Percentiles rank a stretch among this genome's conserved stretches.
These are phyloP conservation scores for Aspergillus sp. DNA, from an alignment of 2,329 filamentous ascomycete species.

Conservation along the genomic window DNA sequence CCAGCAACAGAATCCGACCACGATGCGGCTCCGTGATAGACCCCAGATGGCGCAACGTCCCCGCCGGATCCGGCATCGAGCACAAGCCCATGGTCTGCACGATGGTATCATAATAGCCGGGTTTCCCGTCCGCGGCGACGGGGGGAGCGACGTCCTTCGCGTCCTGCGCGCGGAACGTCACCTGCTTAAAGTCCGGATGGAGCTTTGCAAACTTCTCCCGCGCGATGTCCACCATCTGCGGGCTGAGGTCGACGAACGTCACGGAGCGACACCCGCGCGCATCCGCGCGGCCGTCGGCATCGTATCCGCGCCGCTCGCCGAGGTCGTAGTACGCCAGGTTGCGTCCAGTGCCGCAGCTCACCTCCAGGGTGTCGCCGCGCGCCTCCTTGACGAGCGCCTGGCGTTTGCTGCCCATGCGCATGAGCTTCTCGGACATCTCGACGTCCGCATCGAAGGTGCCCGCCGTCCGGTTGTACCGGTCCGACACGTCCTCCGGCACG, in stretches of 20 bases:
- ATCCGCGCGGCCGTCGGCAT: slow-evolving; percentile 28
- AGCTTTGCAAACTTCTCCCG: slow-evolving; percentile 41
- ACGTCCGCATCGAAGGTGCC: slow-evolving; percentile 47
- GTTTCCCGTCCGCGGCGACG: not conserved
- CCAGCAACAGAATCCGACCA: slow-evolving; percentile 48
- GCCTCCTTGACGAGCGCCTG: slow-evolving; percentile 42
- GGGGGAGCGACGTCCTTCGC: slow-evolving; percentile 29
- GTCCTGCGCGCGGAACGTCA: slow-evolving; percentile 36
- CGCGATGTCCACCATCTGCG: slow-evolving; percentile 48
- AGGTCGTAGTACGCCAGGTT: slow-evolving; percentile 49
- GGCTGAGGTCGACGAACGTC: slow-evolving; percentile 50
- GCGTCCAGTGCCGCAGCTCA: slow-evolving; percentile 51
- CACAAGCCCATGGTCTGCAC: slow-evolving; percentile 53
- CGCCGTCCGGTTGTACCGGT: slow-evolving; percentile 46
- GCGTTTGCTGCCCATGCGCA: slow-evolving; percentile 42
- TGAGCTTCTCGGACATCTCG: slow-evolving; percentile 43
- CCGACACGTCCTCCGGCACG: slow-evolving; percentile 44
- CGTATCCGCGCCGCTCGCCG: slow-evolving; percentile 31
- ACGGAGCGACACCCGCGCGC: slow-evolving; percentile 40
- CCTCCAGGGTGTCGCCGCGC: slow-evolving; percentile 49
- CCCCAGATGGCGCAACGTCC: slow-evolving; percentile 41
- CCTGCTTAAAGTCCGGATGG: slow-evolving; percentile 32
- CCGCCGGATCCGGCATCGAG: slow-evolving; percentile 45
- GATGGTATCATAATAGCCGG: slow-evolving; percentile 44
- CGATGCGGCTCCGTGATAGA: slow-evolving; percentile 37